Conservation (phyloP, 2,329 filamentous ascomycete species). For the Diaporthe citrichinensis region DNA sequence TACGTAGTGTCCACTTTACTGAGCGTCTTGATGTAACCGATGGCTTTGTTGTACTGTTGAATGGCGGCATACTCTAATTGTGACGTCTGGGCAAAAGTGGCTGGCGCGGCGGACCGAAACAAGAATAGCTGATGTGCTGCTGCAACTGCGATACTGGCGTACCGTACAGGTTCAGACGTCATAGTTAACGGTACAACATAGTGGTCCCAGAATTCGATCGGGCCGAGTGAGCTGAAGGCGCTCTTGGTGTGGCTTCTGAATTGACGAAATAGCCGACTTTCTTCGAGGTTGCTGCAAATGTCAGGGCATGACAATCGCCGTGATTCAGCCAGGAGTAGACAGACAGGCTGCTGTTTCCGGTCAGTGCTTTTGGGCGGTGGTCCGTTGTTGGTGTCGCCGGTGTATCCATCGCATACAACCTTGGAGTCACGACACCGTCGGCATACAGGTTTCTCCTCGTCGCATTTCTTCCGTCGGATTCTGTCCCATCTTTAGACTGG, state of each 20-base stretch:
- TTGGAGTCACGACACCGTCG: slow-evolving; percentile 2
- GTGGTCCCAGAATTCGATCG: background rate
- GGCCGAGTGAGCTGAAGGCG: slow-evolving; percentile 6
- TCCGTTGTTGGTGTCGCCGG: background rate
- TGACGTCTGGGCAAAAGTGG: background rate
- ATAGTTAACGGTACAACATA: background rate
- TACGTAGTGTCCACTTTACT: background rate
- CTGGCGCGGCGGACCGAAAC: background rate
- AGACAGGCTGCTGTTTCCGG: background rate
- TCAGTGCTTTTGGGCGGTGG: background rate
- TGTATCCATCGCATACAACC: slow-evolving; percentile 9
- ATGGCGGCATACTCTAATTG: background rate
- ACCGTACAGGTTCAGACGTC: background rate
- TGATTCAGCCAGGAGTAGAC: background rate
- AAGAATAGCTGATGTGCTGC: slow-evolving; percentile 3
- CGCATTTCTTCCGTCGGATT: background rate
- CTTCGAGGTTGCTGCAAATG: background rate
- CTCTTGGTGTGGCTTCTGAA: slow-evolving; percentile 14
- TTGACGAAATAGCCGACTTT: background rate
- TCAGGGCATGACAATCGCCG: background rate
- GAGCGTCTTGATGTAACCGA: background rate
- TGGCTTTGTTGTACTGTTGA: slow-evolving; percentile 12
- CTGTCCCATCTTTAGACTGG: background rate
- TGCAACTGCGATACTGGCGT: background rate
- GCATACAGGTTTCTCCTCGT: slow-evolving; percentile 7